Evolutionary conservation across 2,329 filamentous ascomycete genomes (phyloP).

Genomic region (Lachnellula arida): DNA sequence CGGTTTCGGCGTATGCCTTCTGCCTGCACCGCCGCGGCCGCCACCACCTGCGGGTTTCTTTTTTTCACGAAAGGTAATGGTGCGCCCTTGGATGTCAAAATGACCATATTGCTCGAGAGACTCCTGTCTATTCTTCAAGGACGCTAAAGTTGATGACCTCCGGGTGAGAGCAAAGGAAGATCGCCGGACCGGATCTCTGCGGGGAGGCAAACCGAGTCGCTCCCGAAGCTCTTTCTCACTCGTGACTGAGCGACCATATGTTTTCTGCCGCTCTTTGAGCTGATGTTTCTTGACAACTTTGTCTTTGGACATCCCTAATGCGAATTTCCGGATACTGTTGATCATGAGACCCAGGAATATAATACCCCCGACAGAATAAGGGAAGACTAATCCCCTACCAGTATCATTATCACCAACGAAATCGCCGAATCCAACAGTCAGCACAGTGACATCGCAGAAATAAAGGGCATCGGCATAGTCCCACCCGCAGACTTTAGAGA

Average conservation of each 20-base stretch:
- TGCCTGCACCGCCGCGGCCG: constrained; percentile 27
- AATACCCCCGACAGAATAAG: constrained; percentile 63
- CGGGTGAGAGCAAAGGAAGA: constrained; percentile 8
- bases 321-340: constrained; percentile 58
- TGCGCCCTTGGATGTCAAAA: constrained; percentile 33
- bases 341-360: constrained; percentile 67
- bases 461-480: constrained; percentile 56
- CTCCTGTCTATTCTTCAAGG: constrained; percentile 24
- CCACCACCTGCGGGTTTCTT: constrained; percentile 15
- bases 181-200: constrained; percentile 10
- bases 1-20: constrained; percentile 7
- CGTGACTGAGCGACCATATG: constrained; percentile 49
- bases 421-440: constrained; percentile 60
- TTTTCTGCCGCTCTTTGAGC: constrained; percentile 48
- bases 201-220: constrained; percentile 33
- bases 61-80: constrained; percentile 33
- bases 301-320: constrained; percentile 52
- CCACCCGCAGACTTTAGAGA: constrained; percentile 53
- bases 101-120: constrained; percentile 33
- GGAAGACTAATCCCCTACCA: constrained; percentile 57
- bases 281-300: constrained; percentile 59
- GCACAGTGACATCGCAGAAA: constrained; percentile 57
- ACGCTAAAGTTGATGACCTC: constrained; percentile 19
- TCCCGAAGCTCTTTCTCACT: constrained; percentile 45
- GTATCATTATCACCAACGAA: constrained; percentile 49